phyloP scores from a whole-genome alignment of 2,329 filamentous ascomycete species.

The Colletotrichum magnum region DNA sequence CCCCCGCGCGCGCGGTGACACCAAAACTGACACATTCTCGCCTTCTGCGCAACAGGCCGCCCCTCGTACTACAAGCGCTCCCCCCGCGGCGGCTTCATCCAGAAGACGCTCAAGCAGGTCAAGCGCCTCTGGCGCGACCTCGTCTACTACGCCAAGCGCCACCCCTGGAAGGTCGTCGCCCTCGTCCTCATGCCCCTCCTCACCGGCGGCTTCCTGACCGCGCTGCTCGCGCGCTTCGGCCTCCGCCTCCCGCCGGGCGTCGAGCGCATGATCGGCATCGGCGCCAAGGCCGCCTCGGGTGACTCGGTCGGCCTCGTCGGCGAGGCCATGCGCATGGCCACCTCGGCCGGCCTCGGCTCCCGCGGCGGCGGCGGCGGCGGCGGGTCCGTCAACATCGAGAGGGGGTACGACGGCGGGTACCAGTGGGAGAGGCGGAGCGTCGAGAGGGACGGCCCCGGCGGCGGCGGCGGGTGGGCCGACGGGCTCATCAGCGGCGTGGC shows the following conservation, averaged over 20 bases:
- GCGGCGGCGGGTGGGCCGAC: constrained; percentile 47
- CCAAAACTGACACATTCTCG: too few species aligned
- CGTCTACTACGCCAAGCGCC: constrained; percentile 82
- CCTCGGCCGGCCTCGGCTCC: constrained; percentile 45
- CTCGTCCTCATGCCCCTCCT: constrained; percentile 90
- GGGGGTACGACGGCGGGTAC: constrained; percentile 49
- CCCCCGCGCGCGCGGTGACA: too few species aligned
- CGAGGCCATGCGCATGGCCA: constrained; percentile 70
- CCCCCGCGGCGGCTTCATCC: constrained; percentile 84
- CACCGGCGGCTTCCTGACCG: constrained; percentile 84
- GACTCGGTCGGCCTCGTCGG: constrained; percentile 65
- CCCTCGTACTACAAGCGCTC: constrained; percentile 84
- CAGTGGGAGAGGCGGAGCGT: constrained; percentile 56
- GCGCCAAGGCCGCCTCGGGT: constrained; percentile 63
- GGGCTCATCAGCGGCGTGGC: constrained; percentile 54
- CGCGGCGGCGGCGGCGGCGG: constrained; percentile 40
- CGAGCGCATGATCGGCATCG: constrained; percentile 70
- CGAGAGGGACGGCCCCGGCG: constrained; percentile 50
- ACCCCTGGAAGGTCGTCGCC: constrained; percentile 90
- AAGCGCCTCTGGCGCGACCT: constrained; percentile 86
- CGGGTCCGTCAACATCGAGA: constrained; percentile 51
- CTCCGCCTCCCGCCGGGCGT: constrained; percentile 79
- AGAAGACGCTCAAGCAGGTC: constrained; percentile 80
- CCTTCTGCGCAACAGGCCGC: constrained; percentile 54
- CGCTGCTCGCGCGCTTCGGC: constrained; percentile 84